Evolutionary conservation across 2,329 filamentous ascomycete genomes (phyloP), one percentile per base, ranked within the genome.

Genomic region (Fusarium sp.): DNA sequence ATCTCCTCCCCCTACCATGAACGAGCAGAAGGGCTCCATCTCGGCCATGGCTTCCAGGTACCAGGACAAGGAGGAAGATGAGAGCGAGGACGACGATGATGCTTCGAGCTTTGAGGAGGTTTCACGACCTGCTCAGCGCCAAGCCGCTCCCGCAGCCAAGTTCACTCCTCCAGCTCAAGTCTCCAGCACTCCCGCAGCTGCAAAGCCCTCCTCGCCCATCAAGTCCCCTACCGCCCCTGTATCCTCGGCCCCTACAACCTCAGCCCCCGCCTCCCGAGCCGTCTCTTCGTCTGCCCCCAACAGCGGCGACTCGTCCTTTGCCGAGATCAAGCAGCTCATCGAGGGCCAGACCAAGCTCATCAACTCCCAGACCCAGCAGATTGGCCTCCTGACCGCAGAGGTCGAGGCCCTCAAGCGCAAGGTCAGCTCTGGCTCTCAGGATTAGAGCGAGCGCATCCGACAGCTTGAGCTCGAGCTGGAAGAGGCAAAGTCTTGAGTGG

Each of bases 81-180:
- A 85, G n/a, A 85, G 85, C 19, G 84, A 86, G 1, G 83, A 84
- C 2, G 82, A 86, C 15, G 87, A 88, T 42, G 89, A 91, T 55
- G 83, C 85, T 26, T 94, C 91, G 1, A 92, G 89, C 78, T 97
- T 97, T 67, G 93, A 97, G 73, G 92, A 97, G 73, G 84, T 95
- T 29, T 77, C 89, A 29, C 92, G 92, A 73, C 91, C 92, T 19
- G 79, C 85, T 10, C 89, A 91, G 68, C 88, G 90, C 42, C 79
- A 79, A 22, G 70, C 78, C 42, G 75, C 74, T 26, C 70, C 73
- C 25, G 81, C 80, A 22, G 48, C 73, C 48, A 83, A 83, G 71
- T 75, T 75, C 26, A 71, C 77, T 26, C 73, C 80, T 68, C 77
- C 58, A 50, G 72, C 53, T 56, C 65, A 70, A 68, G 57, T 60